Evolutionary conservation across 345 rosid genomes (phyloP).

Genomic region (Gossypium rotundifolium): DNA sequence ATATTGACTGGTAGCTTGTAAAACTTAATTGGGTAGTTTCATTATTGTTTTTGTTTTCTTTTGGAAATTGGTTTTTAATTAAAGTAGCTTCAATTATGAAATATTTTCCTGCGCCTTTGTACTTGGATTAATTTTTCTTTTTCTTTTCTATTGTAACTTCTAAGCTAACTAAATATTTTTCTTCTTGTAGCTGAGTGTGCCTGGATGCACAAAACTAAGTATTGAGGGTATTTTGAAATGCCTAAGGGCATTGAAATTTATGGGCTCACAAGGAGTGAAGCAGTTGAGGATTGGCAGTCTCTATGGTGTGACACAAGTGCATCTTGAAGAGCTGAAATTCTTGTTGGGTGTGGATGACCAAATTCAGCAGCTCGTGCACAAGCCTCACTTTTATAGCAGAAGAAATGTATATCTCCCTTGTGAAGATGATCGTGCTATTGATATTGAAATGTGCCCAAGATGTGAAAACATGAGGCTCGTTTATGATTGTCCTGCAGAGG

Average conservation of each 20-base stretch:
- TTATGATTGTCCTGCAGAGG: slow-evolving; percentile 85
- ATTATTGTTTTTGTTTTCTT: background rate
- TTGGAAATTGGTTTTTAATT: background rate
- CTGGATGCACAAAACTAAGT: slow-evolving; percentile 82
- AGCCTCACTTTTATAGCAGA: slow-evolving; percentile 63
- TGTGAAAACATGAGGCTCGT: slow-evolving; percentile 73
- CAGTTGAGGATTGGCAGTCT: slow-evolving; percentile 75
- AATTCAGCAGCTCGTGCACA: slow-evolving; percentile 26
- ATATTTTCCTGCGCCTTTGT: background rate
- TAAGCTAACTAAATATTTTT: slow-evolving; percentile 13
- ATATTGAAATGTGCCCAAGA: slow-evolving; percentile 84
- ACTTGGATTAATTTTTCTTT: background rate
- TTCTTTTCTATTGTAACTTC: background rate
- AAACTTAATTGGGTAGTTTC: background rate
- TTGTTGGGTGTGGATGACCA: slow-evolving; percentile 43
- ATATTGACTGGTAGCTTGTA: background rate
- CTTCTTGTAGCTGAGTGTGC: slow-evolving; percentile 63
- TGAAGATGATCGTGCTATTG: slow-evolving; percentile 68
- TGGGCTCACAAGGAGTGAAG: slow-evolving; percentile 49
- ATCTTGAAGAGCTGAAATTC: slow-evolving; percentile 56
- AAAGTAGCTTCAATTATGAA: background rate
- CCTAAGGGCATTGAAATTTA: slow-evolving; percentile 54
- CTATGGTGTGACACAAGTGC: slow-evolving; percentile 58
- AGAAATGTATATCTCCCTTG: slow-evolving; percentile 43
- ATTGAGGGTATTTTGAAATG: slow-evolving; percentile 55